phyloP scores from a whole-genome alignment of 2,329 filamentous ascomycete species.

The Penicillium verrucosum region DNA sequence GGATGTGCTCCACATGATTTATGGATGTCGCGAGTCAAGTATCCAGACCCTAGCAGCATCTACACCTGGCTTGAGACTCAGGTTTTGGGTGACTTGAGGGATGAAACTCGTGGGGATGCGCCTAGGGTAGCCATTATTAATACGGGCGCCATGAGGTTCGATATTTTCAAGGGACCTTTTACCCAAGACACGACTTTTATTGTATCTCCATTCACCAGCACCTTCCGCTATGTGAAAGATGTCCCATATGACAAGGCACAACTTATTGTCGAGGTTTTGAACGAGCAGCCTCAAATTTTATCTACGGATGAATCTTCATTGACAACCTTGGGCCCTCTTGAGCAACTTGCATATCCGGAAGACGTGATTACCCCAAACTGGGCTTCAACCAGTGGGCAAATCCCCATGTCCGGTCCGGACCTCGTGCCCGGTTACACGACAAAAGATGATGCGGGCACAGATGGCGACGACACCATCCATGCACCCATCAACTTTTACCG shows the following conservation, averaged over 20 bases:
- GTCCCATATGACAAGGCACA: constrained; percentile 75
- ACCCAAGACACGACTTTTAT: constrained; percentile 84
- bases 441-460: constrained; percentile 72
- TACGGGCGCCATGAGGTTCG: constrained; percentile 88
- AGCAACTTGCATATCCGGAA: constrained; percentile 37
- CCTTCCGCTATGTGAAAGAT: constrained; percentile 71
- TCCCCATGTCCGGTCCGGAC: constrained; percentile 36
- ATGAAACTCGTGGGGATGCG: constrained; percentile 55
- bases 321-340: constrained; percentile 44
- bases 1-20: constrained; percentile 80
- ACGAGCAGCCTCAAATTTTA: constrained; percentile 55
- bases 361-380: constrained; percentile 21
- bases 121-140: constrained; percentile 73
- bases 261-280: constrained; percentile 61
- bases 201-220: constrained; percentile 81
- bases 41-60: constrained; percentile 70
- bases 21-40: constrained; percentile 78
- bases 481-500: constrained; percentile 68
- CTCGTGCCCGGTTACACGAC: constrained; percentile 81
- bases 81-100: constrained; percentile 67
- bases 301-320: constrained; percentile 14
- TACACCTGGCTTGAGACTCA: constrained; percentile 75
- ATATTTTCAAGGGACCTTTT: constrained; percentile 89
- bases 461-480: constrained; percentile 91
- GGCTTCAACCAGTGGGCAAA: constrained; percentile 24